Conservation (phyloP, 208 protist species). For the Crithidia sp. region DNA sequence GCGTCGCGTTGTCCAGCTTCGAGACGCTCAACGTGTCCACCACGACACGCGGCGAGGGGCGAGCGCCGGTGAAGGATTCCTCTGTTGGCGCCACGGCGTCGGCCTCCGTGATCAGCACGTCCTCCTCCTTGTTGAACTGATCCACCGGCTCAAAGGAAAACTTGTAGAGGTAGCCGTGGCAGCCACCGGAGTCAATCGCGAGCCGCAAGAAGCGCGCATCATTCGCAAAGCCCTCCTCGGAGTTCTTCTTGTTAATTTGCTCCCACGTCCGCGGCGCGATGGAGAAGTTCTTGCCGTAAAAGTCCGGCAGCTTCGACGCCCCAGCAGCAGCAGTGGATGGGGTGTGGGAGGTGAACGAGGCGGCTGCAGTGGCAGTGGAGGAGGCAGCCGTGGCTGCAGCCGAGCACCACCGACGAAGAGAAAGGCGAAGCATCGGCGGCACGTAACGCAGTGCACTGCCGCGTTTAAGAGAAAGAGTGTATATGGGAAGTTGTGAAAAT, state of each 20-base stretch:
- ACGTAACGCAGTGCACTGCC: not conserved
- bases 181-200: conserved; percentile 87
- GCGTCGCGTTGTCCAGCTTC: conserved; percentile 74
- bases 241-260: conserved; percentile 77
- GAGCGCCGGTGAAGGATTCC: conserved; percentile 28
- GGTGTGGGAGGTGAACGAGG: not conserved
- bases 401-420: conserved; percentile 25
- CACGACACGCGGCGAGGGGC: conserved; percentile 58
- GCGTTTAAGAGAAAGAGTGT: not conserved
- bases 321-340: not conserved
- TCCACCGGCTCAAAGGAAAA: conserved; percentile 75
- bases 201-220: conserved; percentile 78
- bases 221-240: conserved; percentile 76
- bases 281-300: conserved; percentile 82
- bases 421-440: conserved; percentile 24
- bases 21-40: conserved; percentile 73
- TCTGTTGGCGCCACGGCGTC: conserved; percentile 44
- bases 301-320: conserved; percentile 32
- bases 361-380: conserved; percentile 2
- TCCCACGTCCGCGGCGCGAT: conserved; percentile 73
- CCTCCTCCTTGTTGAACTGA: conserved; percentile 59
- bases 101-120: conserved; percentile 65
- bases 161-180: conserved; percentile 91
- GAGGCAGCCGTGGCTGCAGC: conserved; percentile 7
- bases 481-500: not conserved